A percentile compares a stretch with the other conserved stretches of the same genome.
phyloP scores from a whole-genome alignment of 352 stramenopile species.

The Thalassiosira sp. region DNA sequence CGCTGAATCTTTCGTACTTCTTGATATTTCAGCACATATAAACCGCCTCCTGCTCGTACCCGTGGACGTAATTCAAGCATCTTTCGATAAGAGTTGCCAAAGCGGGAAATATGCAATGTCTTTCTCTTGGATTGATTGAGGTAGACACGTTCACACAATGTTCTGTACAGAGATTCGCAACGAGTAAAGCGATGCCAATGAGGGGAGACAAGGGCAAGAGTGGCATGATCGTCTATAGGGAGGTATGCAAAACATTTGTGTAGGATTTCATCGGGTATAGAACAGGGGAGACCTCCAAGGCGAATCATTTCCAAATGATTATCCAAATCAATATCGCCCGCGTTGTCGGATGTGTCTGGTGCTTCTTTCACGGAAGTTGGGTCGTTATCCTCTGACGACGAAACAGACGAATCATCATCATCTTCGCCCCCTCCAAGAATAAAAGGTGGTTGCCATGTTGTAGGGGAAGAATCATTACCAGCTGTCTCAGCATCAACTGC shows the following conservation, averaged over 20 bases:
- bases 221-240: constrained; percentile 61
- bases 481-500: background rate
- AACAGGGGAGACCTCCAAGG: constrained; percentile 56
- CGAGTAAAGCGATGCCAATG: constrained; percentile 74
- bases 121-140: constrained; percentile 74
- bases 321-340: constrained; percentile 19
- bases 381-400: constrained; percentile 16
- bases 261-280: constrained; percentile 68
- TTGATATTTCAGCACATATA: constrained; percentile 76
- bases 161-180: constrained; percentile 68
- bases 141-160: constrained; percentile 72
- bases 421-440: constrained; percentile 20
- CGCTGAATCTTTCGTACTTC: constrained; percentile 67
- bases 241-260: constrained; percentile 67
- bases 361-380: background rate
- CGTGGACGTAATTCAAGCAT: constrained; percentile 74
- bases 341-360: background rate
- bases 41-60: constrained; percentile 62
- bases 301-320: constrained; percentile 54
- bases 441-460: constrained; percentile 22
- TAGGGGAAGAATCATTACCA: background rate
- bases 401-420: constrained; percentile 42
- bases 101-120: constrained; percentile 60
- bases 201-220: constrained; percentile 60
- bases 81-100: constrained; percentile 65